Conservation (phyloP, 208 protist species). For the Trypanosoma congolense region DNA sequence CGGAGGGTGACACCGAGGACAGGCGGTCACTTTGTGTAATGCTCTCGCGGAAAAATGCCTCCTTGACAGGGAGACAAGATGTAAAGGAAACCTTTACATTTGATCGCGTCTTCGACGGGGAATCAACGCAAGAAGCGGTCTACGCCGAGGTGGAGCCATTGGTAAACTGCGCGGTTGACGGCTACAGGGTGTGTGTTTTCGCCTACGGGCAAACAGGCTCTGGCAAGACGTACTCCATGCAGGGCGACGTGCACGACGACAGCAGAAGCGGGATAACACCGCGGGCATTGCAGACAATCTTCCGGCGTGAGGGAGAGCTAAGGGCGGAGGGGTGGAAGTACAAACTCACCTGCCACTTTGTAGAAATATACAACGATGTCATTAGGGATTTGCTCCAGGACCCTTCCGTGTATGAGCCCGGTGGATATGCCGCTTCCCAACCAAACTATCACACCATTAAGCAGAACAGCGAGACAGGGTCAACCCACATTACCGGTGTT, state of each 20-base stretch:
- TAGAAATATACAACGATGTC: slow-evolving; percentile 92
- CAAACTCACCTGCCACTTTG: slow-evolving; percentile 64
- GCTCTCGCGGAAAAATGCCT: slow-evolving; percentile 25
- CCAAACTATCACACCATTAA: slow-evolving; percentile 64
- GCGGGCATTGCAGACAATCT: slow-evolving; percentile 71
- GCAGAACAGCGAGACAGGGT: slow-evolving; percentile 36
- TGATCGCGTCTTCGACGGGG: slow-evolving; percentile 31
- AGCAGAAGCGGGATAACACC: slow-evolving; percentile 75
- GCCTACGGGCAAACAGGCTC: slow-evolving; percentile 91
- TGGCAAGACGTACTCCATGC: slow-evolving; percentile 92
- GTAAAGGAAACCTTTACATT: slow-evolving; percentile 25
- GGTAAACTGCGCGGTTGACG: slow-evolving; percentile 88
- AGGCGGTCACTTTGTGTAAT: slow-evolving; percentile 13
- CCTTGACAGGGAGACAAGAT: slow-evolving; percentile 24
- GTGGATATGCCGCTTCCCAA: slow-evolving; percentile 21
- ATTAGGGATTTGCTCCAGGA: slow-evolving; percentile 82
- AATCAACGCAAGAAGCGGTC: slow-evolving; percentile 48
- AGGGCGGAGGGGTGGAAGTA: slow-evolving; percentile 75
- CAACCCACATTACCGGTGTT: slow-evolving; percentile 68
- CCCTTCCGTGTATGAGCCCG: slow-evolving; percentile 55
- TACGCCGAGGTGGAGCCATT: slow-evolving; percentile 88
- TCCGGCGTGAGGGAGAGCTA: slow-evolving; percentile 54
- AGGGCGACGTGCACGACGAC: slow-evolving; percentile 41
- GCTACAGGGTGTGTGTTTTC: slow-evolving; percentile 88
- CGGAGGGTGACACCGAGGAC: slow-evolving; percentile 3